phyloP scores from a whole-genome alignment of 164 flowering plant genomes.

The Malania oleifera region DNA sequence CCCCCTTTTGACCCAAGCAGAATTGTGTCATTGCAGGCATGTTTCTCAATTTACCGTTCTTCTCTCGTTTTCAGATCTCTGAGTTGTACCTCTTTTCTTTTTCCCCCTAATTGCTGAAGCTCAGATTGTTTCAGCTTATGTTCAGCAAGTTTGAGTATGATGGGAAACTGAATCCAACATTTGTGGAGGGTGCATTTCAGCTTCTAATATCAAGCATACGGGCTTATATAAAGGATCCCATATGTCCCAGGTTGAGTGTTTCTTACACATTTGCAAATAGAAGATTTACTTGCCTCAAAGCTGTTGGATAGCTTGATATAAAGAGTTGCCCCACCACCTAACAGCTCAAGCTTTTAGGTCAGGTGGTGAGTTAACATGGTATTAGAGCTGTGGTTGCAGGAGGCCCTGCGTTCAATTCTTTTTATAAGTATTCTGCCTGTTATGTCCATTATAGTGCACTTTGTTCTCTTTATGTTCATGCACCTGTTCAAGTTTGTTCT shows the following conservation, averaged over 20 bases:
- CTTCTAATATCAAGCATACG: constrained; percentile 76
- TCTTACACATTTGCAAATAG: too few relatives aligned
- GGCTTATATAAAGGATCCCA: constrained; percentile 72
- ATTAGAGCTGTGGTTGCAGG: too few relatives aligned
- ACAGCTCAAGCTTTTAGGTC: too few relatives aligned
- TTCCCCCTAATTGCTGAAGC: neutral
- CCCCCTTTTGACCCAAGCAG: constrained; percentile 74
- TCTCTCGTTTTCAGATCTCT: neutral
- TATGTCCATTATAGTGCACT: too few relatives aligned
- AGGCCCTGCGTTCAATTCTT: too few relatives aligned
- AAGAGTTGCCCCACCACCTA: too few relatives aligned
- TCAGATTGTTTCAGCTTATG: constrained; percentile 74
- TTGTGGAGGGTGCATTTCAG: constrained; percentile 82
- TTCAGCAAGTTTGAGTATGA: constrained; percentile 97
- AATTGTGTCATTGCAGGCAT: constrained; percentile 74
- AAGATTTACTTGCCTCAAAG: too few relatives aligned
- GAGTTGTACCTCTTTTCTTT: constrained; percentile 1
- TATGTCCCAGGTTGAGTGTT: constrained; percentile 66
- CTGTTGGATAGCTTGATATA: too few relatives aligned
- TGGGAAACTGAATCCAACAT: constrained; percentile 88
- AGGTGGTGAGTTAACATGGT: too few relatives aligned
- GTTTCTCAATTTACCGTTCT: constrained; percentile 8
- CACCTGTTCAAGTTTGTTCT: too few relatives aligned
- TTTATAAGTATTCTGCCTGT: neutral
- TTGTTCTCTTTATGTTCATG: too few relatives aligned